These are phyloP conservation scores for Manihot esculenta DNA, from an alignment of 441 rosid genomes.

Conservation along the genomic window DNA sequence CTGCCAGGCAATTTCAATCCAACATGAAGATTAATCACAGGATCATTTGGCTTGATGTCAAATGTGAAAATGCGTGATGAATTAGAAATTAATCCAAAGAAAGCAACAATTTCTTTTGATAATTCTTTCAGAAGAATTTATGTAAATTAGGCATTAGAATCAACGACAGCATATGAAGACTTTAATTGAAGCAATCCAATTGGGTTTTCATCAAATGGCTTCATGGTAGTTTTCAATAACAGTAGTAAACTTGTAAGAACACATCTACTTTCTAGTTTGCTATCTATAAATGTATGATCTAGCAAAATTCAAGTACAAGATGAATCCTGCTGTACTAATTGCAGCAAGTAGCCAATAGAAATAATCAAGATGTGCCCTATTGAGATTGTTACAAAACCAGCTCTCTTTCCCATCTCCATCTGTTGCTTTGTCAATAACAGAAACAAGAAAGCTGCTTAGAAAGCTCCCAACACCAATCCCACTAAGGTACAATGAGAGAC, in stretches of 20 bases:
- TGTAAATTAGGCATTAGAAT: no score
- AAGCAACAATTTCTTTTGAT: no score
- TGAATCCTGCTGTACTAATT: conserved; percentile 34
- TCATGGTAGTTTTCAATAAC: background rate
- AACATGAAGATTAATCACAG: background rate
- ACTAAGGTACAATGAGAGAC: conserved; percentile 54
- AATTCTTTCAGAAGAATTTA: no score
- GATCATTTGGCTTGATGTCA: no score
- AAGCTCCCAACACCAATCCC: conserved; percentile 58
- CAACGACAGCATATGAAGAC: no score
- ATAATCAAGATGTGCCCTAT: conserved; percentile 54
- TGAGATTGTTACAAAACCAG: conserved; percentile 47
- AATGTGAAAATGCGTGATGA: no score
- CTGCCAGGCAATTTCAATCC: conserved; percentile 18
- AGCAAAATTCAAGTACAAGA: conserved; percentile 40
- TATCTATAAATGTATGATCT: conserved; percentile 43
- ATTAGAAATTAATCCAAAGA: no score
- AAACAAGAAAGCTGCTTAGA: conserved; percentile 48
- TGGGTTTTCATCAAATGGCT: no score
- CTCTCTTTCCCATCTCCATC: conserved; percentile 34
- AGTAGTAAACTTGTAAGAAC: background rate
- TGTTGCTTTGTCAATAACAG: conserved; percentile 38
- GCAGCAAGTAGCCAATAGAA: conserved; percentile 50
- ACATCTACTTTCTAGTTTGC: background rate
- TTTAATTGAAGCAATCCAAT: no score